Percentiles rank a stretch among this genome's conserved stretches.
Evolutionary conservation across 2,329 filamentous ascomycete species (phyloP).

Genomic region (Calonectria naviculata): DNA sequence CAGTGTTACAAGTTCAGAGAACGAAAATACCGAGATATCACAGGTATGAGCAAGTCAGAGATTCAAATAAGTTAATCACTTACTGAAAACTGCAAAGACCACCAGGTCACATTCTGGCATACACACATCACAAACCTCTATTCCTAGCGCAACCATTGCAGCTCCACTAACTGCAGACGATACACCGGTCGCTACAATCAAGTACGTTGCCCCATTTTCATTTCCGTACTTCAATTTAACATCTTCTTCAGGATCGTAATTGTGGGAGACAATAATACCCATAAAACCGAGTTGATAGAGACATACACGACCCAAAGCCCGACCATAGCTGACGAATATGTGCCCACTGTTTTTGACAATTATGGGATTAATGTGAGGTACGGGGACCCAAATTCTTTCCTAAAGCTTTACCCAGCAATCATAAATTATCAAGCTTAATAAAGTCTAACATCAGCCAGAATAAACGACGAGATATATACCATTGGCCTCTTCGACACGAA

Average conservation of each 20-base stretch:
- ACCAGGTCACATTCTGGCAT: too few relatives aligned
- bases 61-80: not conserved
- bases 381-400: not conserved
- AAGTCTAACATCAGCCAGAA: not conserved
- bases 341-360: not conserved
- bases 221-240: not conserved
- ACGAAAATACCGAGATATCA: not conserved
- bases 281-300: not conserved
- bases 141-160: too few relatives aligned
- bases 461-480: not conserved
- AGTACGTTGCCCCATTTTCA: not conserved
- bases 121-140: too few relatives aligned
- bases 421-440: not conserved
- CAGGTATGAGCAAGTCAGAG: not conserved
- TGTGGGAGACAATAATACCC: not conserved
- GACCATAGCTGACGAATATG: not conserved
- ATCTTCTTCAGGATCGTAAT: not conserved
- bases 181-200: not conserved
- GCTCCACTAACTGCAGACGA: too few relatives aligned
- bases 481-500: not conserved
- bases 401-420: not conserved
- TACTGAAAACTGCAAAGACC: not conserved
- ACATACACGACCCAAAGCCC: not conserved
- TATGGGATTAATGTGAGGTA: not conserved
- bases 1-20: too few relatives aligned